Conservation (phyloP, 2,329 filamentous ascomycete species). For the Colletotrichum kahawae region DNA sequence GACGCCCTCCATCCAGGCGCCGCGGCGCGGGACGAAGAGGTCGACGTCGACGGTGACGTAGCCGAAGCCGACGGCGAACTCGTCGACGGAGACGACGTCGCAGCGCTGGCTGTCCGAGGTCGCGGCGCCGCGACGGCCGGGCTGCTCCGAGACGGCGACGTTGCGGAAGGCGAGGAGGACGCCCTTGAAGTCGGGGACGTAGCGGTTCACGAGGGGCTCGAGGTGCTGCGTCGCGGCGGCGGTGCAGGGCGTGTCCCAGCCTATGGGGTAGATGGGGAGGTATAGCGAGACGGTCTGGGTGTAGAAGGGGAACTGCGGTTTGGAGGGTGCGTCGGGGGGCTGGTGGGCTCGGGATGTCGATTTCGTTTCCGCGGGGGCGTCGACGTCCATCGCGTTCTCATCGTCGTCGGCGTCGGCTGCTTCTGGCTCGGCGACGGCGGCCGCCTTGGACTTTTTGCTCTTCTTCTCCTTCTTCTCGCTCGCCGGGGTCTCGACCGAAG, state of each 20-base stretch:
- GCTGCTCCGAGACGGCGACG: slow-evolving; percentile 65
- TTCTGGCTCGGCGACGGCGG: slow-evolving; percentile 23
- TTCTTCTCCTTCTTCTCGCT: slow-evolving; percentile 28
- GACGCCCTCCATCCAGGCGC: slow-evolving; percentile 77
- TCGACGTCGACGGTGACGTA: slow-evolving; percentile 91
- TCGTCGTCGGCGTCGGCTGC: slow-evolving; percentile 22
- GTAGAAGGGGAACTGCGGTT: slow-evolving; percentile 72
- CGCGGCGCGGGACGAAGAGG: slow-evolving; percentile 77
- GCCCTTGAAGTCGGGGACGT: slow-evolving; percentile 73
- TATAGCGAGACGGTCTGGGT: slow-evolving; percentile 82
- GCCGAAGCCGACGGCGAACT: slow-evolving; percentile 85
- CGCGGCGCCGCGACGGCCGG: slow-evolving; percentile 52
- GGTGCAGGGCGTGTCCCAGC: slow-evolving; percentile 72
- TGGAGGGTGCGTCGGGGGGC: slow-evolving; percentile 39
- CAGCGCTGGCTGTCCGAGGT: slow-evolving; percentile 51
- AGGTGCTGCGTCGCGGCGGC: slow-evolving; percentile 77
- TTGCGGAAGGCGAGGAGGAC: slow-evolving; percentile 79
- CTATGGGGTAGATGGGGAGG: slow-evolving; percentile 74
- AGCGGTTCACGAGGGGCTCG: slow-evolving; percentile 76
- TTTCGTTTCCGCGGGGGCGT: slow-evolving; percentile 31
- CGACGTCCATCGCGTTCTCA: slow-evolving; percentile 45
- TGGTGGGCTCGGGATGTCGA: slow-evolving; percentile 39
- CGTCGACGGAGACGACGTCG: slow-evolving; percentile 64
- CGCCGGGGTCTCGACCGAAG: background rate
- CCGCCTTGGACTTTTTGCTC: slow-evolving; percentile 28